phyloP scores from a whole-genome alignment of 768 basidiomycete species.

The Tephrocybe rancida region DNA sequence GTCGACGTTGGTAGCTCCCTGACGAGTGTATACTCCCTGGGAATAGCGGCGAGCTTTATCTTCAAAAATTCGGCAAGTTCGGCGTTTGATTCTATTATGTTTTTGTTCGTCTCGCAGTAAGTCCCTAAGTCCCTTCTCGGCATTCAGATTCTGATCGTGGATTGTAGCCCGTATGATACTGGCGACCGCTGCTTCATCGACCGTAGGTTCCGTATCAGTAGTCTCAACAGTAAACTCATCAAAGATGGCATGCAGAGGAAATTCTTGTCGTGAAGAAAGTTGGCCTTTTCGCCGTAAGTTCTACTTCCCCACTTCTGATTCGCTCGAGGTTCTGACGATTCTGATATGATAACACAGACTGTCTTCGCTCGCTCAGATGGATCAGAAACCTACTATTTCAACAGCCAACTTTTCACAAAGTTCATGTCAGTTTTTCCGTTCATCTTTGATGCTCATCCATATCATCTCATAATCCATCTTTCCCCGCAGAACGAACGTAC shows the following conservation, averaged over 20 bases:
- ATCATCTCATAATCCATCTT: background rate
- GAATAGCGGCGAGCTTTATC: slow-evolving; percentile 76
- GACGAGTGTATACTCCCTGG: slow-evolving; percentile 73
- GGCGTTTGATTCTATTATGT: slow-evolving; percentile 81
- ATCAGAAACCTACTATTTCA: slow-evolving; percentile 81
- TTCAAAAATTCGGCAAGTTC: slow-evolving; percentile 75
- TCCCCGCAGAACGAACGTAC: slow-evolving; percentile 60
- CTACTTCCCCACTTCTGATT: slow-evolving; percentile 5
- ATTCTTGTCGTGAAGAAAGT: slow-evolving; percentile 79
- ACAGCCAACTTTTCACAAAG: slow-evolving; percentile 72
- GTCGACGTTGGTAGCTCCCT: slow-evolving; percentile 65
- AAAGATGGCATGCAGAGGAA: slow-evolving; percentile 47
- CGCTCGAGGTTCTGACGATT: background rate
- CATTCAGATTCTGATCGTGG: background rate
- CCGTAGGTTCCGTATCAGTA: slow-evolving; percentile 30
- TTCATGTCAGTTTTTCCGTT: slow-evolving; percentile 59
- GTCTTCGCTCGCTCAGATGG: slow-evolving; percentile 74
- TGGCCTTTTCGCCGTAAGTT: slow-evolving; percentile 69
- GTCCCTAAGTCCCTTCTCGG: slow-evolving; percentile 25
- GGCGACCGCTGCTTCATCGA: slow-evolving; percentile 84
- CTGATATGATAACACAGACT: slow-evolving; percentile 56
- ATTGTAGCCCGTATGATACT: slow-evolving; percentile 70
- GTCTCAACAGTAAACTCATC: background rate
- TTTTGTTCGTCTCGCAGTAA: slow-evolving; percentile 82
- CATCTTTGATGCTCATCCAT: background rate